These are phyloP conservation scores for Paraglomus brasilianum DNA, from an alignment of 192 early-diverging fungal species.

Conservation along the genomic window DNA sequence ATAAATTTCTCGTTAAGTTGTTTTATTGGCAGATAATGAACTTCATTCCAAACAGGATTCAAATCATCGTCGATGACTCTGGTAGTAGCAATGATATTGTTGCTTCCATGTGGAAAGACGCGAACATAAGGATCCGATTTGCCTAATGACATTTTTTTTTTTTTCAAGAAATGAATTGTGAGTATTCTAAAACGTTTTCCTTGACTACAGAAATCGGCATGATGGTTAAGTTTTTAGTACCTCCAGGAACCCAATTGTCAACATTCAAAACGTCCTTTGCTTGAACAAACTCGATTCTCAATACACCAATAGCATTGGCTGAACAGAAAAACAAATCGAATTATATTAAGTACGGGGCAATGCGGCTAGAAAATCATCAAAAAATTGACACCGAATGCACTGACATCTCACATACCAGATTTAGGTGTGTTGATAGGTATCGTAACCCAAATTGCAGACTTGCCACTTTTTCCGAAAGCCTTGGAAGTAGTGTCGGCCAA, in stretches of 20 bases:
- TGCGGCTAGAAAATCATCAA: not conserved
- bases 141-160: slow-evolving; percentile 45
- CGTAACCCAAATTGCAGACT: not conserved
- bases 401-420: not conserved
- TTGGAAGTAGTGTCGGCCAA: slow-evolving; percentile 5
- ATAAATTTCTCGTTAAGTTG: slow-evolving; percentile 69
- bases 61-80: slow-evolving; percentile 79
- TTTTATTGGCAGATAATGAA: slow-evolving; percentile 80
- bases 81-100: slow-evolving; percentile 65
- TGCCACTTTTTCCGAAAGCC: not conserved
- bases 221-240: slow-evolving; percentile 4
- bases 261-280: slow-evolving; percentile 17
- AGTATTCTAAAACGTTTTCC: too few relatives aligned
- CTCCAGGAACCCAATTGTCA: slow-evolving; percentile 1
- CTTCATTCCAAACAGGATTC: slow-evolving; percentile 92
- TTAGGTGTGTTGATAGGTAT: not conserved
- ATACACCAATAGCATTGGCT: slow-evolving; percentile 19
- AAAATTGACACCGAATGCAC: not conserved
- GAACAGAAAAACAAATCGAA: not conserved
- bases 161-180: too few relatives aligned
- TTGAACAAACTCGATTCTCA: slow-evolving; percentile 25
- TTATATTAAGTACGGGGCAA: not conserved
- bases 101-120: slow-evolving; percentile 40
- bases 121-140: slow-evolving; percentile 93
- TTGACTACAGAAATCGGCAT: not conserved